phyloP scores from a whole-genome alignment of 345 rosid genomes.

The Noccaea caerulescens region DNA sequence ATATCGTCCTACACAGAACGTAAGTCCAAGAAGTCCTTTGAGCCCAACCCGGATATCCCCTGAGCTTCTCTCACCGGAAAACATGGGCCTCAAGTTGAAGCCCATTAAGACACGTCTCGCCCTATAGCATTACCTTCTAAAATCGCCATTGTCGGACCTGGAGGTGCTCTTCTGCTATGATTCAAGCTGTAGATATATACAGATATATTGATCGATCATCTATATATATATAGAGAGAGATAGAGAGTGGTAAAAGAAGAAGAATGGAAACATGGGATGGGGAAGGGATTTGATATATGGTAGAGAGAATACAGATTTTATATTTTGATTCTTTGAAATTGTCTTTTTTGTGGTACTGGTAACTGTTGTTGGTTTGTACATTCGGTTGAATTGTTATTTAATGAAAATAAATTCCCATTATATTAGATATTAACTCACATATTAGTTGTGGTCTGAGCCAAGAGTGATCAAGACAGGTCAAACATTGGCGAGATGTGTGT shows the following conservation, averaged over 20 bases:
- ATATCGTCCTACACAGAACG: constrained; percentile 70
- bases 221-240: constrained; percentile 23
- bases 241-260: background rate
- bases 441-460: too few species aligned
- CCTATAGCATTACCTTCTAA: background rate
- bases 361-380: constrained; percentile 30
- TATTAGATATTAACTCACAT: background rate
- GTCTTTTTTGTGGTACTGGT: constrained; percentile 26
- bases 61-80: constrained; percentile 94
- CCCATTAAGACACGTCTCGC: constrained; percentile 82
- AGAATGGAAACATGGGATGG: constrained; percentile 2
- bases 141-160: constrained; percentile 28
- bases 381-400: constrained; percentile 32
- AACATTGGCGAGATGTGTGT: too few species aligned
- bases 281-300: constrained; percentile 29
- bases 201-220: constrained; percentile 32
- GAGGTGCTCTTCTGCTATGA: constrained; percentile 33
- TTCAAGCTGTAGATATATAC: constrained; percentile 42
- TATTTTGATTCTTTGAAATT: constrained; percentile 34
- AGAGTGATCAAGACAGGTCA: too few species aligned
- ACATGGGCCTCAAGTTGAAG: constrained; percentile 97
- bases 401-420: background rate
- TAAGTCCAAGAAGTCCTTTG: constrained; percentile 92
- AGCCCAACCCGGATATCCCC: constrained; percentile 82
- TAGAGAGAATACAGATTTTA: constrained; percentile 33